Evolutionary conservation across 345 rosid species (phyloP).

Genomic region (Lagerstroemia speciosa): DNA sequence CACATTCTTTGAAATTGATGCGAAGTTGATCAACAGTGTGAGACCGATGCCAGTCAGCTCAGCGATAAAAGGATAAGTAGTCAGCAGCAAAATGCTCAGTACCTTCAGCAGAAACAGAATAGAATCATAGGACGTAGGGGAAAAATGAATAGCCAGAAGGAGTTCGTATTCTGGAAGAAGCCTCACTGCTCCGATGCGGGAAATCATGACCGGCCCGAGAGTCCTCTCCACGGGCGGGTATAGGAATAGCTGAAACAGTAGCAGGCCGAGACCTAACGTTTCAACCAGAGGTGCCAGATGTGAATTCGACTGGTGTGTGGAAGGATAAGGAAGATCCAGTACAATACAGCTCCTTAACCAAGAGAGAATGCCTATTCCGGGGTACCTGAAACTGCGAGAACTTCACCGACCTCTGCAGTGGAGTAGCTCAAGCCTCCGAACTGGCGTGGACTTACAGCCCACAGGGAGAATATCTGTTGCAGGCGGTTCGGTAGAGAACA

Average conservation of each 20-base stretch:
- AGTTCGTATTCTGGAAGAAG: neutral
- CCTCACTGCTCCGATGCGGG: conserved; percentile 39
- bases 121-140: neutral
- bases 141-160: neutral
- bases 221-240: conserved; percentile 35
- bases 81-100: conserved; percentile 27
- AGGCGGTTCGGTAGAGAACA: neutral
- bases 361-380: neutral
- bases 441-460: conserved; percentile 46
- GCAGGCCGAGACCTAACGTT: conserved; percentile 32
- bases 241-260: conserved; percentile 38
- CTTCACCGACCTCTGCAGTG: conserved; percentile 43
- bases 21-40: conserved; percentile 25
- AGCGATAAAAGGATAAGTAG: conserved; percentile 37
- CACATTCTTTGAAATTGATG: conserved; percentile 38
- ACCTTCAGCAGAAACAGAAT: conserved; percentile 19
- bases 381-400: conserved; percentile 45
- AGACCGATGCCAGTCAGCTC: conserved; percentile 25
- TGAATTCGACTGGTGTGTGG: neutral
- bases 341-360: neutral
- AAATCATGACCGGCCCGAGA: conserved; percentile 33
- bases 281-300: neutral
- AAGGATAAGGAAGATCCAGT: neutral
- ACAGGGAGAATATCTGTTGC: conserved; percentile 40
- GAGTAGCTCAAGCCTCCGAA: conserved; percentile 37